Percentiles rank a stretch among this genome's conserved stretches.
phyloP scores from a whole-genome alignment of 768 basidiomycete species.

The Pulveroboletus sp. region DNA sequence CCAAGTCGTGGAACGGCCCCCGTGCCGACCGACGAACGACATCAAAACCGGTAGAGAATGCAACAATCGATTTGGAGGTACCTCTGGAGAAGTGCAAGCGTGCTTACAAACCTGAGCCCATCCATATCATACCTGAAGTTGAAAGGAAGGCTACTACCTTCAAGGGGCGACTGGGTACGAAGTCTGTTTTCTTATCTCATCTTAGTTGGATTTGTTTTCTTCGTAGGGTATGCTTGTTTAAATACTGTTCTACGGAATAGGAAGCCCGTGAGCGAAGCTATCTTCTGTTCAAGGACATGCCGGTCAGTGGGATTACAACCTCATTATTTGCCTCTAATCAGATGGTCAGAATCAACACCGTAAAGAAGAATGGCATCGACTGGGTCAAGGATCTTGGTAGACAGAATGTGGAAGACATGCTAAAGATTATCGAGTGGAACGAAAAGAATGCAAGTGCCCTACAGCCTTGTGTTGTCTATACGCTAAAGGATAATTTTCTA shows the following conservation, averaged over 20 bases:
- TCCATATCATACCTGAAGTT: conserved; percentile 70
- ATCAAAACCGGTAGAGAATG: conserved; percentile 12
- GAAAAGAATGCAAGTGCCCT: conserved; percentile 59
- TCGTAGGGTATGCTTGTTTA: conserved; percentile 70
- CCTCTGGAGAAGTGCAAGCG: conserved; percentile 28
- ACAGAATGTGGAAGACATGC: conserved; percentile 69
- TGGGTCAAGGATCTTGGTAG: conserved; percentile 78
- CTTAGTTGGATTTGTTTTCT: conserved; percentile 2
- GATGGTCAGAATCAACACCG: conserved; percentile 57
- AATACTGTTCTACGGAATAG: conserved; percentile 75
- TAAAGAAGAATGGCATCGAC: conserved; percentile 75
- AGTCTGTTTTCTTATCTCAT: not conserved
- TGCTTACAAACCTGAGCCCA: conserved; percentile 40
- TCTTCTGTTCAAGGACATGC: conserved; percentile 76
- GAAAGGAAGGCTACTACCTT: conserved; percentile 64
- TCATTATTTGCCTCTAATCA: not conserved
- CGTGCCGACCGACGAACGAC: conserved; percentile 4
- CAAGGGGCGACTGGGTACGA: conserved; percentile 54
- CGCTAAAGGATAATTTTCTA: conserved; percentile 16
- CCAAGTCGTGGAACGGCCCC: not conserved
- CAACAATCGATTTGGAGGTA: not conserved
- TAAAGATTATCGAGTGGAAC: conserved; percentile 84
- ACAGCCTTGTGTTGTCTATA: not conserved
- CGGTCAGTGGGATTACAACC: conserved; percentile 33
- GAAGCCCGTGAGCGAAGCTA: conserved; percentile 56